Evolutionary conservation across 805 yeast genomes (phyloP).

Genomic region (Candida pseudoglaebosa): DNA sequence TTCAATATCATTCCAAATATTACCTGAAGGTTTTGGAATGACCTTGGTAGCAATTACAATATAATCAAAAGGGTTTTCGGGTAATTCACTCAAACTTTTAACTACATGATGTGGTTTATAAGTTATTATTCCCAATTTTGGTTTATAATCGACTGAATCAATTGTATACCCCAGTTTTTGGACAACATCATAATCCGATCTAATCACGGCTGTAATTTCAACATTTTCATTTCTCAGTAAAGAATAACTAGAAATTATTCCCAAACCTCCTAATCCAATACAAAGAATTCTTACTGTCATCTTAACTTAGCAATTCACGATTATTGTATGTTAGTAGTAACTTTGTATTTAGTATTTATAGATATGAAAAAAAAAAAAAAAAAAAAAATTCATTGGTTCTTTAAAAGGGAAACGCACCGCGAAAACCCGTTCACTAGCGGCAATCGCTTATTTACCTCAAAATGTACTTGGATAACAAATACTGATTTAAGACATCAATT

Average conservation of each 20-base stretch:
- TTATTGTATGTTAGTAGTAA: too few species aligned
- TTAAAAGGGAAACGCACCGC: too few species aligned
- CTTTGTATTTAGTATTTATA: too few species aligned
- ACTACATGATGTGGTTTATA: constrained; percentile 25
- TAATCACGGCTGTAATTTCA: constrained; percentile 29
- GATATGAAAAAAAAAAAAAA: too few species aligned
- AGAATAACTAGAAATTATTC: constrained; percentile 28
- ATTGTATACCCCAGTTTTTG: constrained; percentile 24
- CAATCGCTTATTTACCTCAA: too few species aligned
- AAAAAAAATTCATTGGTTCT: too few species aligned
- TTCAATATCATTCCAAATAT: constrained; percentile 23
- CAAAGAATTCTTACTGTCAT: constrained; percentile 18
- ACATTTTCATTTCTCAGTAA: constrained; percentile 21
- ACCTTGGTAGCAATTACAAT: constrained; percentile 32
- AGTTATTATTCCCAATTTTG: constrained; percentile 14
- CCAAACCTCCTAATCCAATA: constrained; percentile 38
- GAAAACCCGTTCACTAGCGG: too few species aligned
- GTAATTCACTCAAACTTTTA: constrained; percentile 24
- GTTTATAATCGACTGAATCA: constrained; percentile 24
- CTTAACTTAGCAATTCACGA: too few species aligned
- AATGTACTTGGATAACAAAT: too few species aligned
- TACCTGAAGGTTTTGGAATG: constrained; percentile 20
- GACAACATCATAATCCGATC: constrained; percentile 29
- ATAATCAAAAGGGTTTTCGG: constrained; percentile 25
- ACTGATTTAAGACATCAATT: too few species aligned